phyloP scores from a whole-genome alignment of 352 stramenopile genomes.

The Phytophthora brassicae region DNA sequence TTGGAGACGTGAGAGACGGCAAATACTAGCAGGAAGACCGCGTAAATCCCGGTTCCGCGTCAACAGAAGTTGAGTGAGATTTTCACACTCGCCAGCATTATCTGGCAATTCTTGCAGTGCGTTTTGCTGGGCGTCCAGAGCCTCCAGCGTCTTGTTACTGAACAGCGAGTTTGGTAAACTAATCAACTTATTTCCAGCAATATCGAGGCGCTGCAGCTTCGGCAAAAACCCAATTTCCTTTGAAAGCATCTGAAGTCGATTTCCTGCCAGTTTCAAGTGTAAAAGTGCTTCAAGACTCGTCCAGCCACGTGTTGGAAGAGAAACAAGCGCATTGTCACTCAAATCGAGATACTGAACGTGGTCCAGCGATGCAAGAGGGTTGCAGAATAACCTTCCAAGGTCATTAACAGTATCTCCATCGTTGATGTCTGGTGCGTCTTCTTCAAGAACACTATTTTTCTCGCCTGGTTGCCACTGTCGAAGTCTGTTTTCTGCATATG shows the following conservation, averaged over 20 bases:
- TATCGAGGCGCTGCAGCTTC: conserved; percentile 42
- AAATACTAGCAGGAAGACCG: conserved; percentile 31
- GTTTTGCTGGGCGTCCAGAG: conserved; percentile 44
- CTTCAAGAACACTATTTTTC: conserved; percentile 4
- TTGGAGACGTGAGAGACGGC: conserved; percentile 23
- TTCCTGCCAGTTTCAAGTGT: conserved; percentile 47
- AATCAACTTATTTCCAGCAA: conserved; percentile 44
- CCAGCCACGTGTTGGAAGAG: conserved; percentile 38
- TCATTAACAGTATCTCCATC: background rate
- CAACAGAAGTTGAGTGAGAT: conserved; percentile 35
- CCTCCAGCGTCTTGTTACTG: conserved; percentile 15
- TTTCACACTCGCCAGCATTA: conserved; percentile 30
- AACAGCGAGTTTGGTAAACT: conserved; percentile 32
- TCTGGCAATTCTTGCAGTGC: conserved; percentile 32
- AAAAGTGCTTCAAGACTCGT: conserved; percentile 26
- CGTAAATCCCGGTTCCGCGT: conserved; percentile 38
- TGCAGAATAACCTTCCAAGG: background rate
- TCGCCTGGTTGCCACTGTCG: conserved; percentile 32
- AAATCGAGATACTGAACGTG: conserved; percentile 49
- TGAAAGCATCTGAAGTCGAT: conserved; percentile 42
- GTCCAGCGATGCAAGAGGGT: conserved; percentile 30
- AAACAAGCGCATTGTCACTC: conserved; percentile 39
- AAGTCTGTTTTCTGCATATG: conserved; percentile 52
- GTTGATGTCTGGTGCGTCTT: conserved; percentile 8
- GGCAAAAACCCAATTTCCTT: conserved; percentile 20